Evolutionary conservation across 2,329 filamentous ascomycete genomes (phyloP).

Genomic region (Cladobotryum mycophilum): DNA sequence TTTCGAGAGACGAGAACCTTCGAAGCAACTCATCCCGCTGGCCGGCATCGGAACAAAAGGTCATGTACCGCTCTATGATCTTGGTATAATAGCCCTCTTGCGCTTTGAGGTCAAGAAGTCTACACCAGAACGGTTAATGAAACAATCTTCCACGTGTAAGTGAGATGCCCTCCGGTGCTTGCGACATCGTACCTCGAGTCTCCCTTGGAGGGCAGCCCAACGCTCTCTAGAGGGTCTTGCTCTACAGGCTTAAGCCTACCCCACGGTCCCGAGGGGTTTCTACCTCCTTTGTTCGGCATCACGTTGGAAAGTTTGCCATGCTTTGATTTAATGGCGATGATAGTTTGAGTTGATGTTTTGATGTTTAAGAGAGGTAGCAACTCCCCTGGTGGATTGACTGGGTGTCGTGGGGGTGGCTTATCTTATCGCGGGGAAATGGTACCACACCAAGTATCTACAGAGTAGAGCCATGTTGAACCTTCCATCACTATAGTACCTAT

Average conservation of each 20-base stretch:
- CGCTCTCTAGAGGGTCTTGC: slow-evolving; percentile 69
- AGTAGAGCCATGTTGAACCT: too few species aligned
- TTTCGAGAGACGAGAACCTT: slow-evolving; percentile 61
- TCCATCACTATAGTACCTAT: too few species aligned
- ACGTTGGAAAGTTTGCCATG: not conserved
- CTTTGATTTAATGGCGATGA: not conserved
- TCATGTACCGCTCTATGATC: slow-evolving; percentile 84
- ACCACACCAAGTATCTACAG: too few species aligned
- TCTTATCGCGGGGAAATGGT: too few species aligned
- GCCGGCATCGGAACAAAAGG: slow-evolving; percentile 71
- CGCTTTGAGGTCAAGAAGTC: slow-evolving; percentile 65
- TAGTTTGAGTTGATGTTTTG: too few species aligned
- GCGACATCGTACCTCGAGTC: slow-evolving; percentile 61
- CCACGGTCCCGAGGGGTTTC: slow-evolving; percentile 50
- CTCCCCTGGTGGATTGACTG: too few species aligned
- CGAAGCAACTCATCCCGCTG: slow-evolving; percentile 66
- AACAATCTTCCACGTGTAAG: not conserved
- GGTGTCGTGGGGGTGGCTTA: too few species aligned
- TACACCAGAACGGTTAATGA: slow-evolving; percentile 24
- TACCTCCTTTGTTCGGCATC: slow-evolving; percentile 27
- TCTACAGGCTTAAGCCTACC: slow-evolving; percentile 67
- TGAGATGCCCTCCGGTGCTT: not conserved
- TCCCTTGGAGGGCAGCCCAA: slow-evolving; percentile 86
- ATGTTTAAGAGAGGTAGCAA: too few species aligned
- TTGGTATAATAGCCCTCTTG: slow-evolving; percentile 84